Conservation (phyloP, 2,329 filamentous ascomycete species). For the Aspergillus spinulosporus region DNA sequence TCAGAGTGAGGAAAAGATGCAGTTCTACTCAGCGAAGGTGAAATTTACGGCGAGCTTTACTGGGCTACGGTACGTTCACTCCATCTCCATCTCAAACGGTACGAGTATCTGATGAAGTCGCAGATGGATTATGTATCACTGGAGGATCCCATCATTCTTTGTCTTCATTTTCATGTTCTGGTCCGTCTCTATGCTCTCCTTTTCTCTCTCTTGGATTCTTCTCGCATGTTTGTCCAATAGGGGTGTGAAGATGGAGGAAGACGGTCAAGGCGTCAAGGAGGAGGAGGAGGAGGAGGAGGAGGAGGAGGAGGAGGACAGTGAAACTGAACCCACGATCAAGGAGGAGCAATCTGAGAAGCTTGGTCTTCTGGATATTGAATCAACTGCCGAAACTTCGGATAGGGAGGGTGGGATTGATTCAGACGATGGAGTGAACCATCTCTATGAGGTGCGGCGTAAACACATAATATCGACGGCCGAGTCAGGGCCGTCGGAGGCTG, state of each 20-base stretch:
- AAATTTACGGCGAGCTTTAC: conserved; percentile 72
- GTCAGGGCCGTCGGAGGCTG: conserved; percentile 41
- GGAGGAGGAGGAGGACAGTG: conserved; percentile 21
- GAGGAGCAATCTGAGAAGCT: conserved; percentile 20
- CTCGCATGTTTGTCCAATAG: conserved; percentile 48
- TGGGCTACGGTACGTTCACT: conserved; percentile 59
- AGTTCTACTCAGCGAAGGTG: conserved; percentile 71
- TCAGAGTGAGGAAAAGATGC: conserved; percentile 67
- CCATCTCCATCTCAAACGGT: not conserved
- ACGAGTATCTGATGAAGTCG: conserved; percentile 21
- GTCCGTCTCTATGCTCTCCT: conserved; percentile 68
- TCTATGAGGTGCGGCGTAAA: not conserved
- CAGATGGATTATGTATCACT: conserved; percentile 83
- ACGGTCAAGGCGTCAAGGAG: too few species aligned
- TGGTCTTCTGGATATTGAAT: conserved; percentile 3
- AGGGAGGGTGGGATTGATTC: conserved; percentile 23
- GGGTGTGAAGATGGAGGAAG: conserved; percentile 12
- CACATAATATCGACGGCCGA: not conserved
- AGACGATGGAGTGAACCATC: conserved; percentile 8
- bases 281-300: conserved; percentile 6
- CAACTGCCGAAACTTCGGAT: conserved; percentile 12
- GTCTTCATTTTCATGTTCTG: conserved; percentile 74
- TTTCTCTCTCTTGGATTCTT: conserved; percentile 64
- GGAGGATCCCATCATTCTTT: conserved; percentile 68
- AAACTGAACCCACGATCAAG: conserved; percentile 24